These are phyloP conservation scores for Euphrasia confusa DNA, from an alignment of 257 asterid species.

Conservation along the genomic window DNA sequence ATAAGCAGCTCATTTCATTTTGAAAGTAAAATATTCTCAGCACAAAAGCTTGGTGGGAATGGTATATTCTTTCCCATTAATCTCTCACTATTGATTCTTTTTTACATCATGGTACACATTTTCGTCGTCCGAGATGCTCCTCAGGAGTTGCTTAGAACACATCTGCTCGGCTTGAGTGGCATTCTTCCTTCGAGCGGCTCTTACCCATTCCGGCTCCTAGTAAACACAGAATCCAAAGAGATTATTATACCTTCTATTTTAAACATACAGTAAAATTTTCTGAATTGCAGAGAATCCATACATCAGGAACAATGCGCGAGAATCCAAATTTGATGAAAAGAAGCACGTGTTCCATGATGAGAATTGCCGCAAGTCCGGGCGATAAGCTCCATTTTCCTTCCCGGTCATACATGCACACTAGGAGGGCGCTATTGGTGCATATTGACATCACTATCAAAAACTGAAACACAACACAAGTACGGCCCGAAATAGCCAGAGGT, in stretches of 20 bases:
- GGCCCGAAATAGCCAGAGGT: slow-evolving; percentile 6
- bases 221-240: slow-evolving; percentile 3
- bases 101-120: slow-evolving; percentile 31
- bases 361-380: slow-evolving; percentile 91
- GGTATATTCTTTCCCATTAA: no score
- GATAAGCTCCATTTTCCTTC: slow-evolving; percentile 82
- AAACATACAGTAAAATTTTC: no score
- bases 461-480: slow-evolving; percentile 39
- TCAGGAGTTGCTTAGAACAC: slow-evolving; percentile 73
- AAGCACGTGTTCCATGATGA: slow-evolving; percentile 80
- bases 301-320: slow-evolving; percentile 89
- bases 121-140: slow-evolving; percentile 58
- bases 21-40: no score
- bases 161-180: slow-evolving; percentile 71
- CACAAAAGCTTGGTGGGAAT: no score
- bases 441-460: slow-evolving; percentile 81
- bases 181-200: slow-evolving; percentile 67
- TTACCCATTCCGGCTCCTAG: slow-evolving; percentile 94
- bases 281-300: no score
- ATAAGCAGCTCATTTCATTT: no score
- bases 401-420: slow-evolving; percentile 73
- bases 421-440: slow-evolving; percentile 77
- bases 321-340: slow-evolving; percentile 77
- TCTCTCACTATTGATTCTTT: slow-evolving; percentile 34
- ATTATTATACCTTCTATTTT: neutral